Evolutionary conservation across 2,329 filamentous ascomycete species (phyloP).

Genomic region (Pezicula carpinea): DNA sequence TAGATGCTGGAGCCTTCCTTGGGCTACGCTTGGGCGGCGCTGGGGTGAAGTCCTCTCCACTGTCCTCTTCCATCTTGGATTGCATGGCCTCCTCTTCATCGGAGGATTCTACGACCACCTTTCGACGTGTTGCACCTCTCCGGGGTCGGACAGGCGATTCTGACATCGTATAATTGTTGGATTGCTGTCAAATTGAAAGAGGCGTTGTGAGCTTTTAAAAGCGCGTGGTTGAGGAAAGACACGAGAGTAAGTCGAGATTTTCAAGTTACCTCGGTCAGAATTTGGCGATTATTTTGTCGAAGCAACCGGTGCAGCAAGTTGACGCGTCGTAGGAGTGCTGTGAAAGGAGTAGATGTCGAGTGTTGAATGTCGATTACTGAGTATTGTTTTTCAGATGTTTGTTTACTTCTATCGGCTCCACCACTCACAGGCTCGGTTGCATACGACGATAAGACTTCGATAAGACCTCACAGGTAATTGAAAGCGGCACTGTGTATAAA

Average conservation of each 20-base stretch:
- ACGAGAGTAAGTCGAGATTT: background rate
- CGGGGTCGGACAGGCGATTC: slow-evolving; percentile 48
- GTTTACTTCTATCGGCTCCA: too few relatives aligned
- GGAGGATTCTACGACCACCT: slow-evolving; percentile 69
- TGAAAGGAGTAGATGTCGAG: slow-evolving; percentile 3
- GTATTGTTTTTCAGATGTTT: too few relatives aligned
- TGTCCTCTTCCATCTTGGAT: slow-evolving; percentile 55
- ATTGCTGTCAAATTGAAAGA: background rate
- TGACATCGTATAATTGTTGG: slow-evolving; percentile 13
- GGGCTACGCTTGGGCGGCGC: slow-evolving; percentile 54
- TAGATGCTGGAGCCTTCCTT: slow-evolving; percentile 48
- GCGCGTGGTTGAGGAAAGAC: background rate
- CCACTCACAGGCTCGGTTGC: too few relatives aligned
- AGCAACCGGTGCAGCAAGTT: background rate
- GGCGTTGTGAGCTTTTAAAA: background rate
- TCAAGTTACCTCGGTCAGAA: background rate
- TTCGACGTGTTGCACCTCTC: slow-evolving; percentile 60
- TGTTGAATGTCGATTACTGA: slow-evolving; percentile 4
- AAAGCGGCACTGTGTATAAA: too few relatives aligned
- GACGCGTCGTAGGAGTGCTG: slow-evolving; percentile 12
- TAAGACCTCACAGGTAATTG: too few relatives aligned
- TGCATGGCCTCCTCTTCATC: slow-evolving; percentile 70
- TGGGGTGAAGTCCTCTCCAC: slow-evolving; percentile 76
- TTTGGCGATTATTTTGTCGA: background rate
- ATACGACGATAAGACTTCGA: too few relatives aligned